Percentiles rank a stretch among this genome's conserved stretches.
Conservation (phyloP, 116 monocot genomes). For the Papilionanthe hybrid region DNA sequence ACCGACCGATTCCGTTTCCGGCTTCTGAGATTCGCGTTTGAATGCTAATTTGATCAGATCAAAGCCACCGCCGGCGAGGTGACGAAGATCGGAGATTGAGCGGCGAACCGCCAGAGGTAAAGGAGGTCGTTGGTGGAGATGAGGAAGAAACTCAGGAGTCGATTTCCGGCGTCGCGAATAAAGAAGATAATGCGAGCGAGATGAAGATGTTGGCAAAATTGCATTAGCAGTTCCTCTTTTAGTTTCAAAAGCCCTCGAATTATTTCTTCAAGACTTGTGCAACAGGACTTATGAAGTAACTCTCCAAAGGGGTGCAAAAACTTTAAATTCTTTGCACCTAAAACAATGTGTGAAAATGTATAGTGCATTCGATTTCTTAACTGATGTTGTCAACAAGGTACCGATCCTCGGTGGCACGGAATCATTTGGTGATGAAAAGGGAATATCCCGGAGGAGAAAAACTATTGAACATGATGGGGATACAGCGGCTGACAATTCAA, state of each 20-base stretch:
- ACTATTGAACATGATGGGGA: no score
- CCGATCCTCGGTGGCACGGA: conserved; percentile 73
- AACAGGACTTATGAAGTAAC: conserved; percentile 93
- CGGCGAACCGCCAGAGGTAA: background rate
- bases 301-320: conserved; percentile 91
- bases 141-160: conserved; percentile 91
- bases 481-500: no score
- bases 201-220: no score
- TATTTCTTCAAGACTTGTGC: conserved; percentile 96
- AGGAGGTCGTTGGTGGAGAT: conserved; percentile 15
- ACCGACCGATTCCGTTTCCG: background rate
- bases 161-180: conserved; percentile 87
- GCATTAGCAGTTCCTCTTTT: no score
- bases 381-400: conserved; percentile 87
- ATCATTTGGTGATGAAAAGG: conserved; percentile 62
- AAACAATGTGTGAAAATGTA: conserved; percentile 91
- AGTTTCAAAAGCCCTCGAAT: conserved; percentile 93
- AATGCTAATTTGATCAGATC: background rate
- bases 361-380: conserved; percentile 93
- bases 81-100: background rate
- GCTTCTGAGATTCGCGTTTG: background rate
- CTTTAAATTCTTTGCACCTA: conserved; percentile 86
- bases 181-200: no score
- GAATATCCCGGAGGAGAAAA: conserved; percentile 66
- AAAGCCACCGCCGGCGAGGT: background rate